Evolutionary conservation across 345 rosid species (phyloP), one percentile per base, ranked within the genome.

Genomic region (Bruguiera sexangula): DNA sequence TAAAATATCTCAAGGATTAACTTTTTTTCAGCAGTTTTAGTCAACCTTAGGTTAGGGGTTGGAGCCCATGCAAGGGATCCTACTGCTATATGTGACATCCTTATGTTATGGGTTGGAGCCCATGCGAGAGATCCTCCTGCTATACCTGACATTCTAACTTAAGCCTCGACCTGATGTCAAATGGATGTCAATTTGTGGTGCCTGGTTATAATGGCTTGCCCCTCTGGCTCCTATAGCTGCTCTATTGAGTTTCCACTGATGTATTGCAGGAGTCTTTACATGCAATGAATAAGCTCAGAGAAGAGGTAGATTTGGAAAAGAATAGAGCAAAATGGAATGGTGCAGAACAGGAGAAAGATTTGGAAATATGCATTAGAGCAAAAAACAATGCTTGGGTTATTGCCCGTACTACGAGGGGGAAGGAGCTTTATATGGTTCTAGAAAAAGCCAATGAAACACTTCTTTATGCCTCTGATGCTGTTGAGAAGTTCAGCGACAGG

Each of bases 401-500:
- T 21, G 96, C 89, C 51, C 90, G 82, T 27, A 3, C 88, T 31
- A 84, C 77, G 10, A 79, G 86, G 78, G 94, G 96, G 60, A 90
- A 88, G 79, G 97, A 92, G 81, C 93, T 95, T 66, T 89, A 84
- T 79, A 92, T 92, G 93, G 90, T 87, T 70, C 73, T 95, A 26
- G 97, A 95, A 80, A 95, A 90, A 76, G 96, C 90, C 60, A 82
- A 82, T 19, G 94, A 85, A 76, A 90, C 96, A 3, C 94, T 92
- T 73, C 92, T 92, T 51, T 91, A 90, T 76, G 90, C 98, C 56
- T 80, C 96, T n/a, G 93, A 95, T 63, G 90, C 99, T 55, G 82
- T 92, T 63, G 97, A 95, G 77, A 90, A 86, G 82, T 95, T 95
- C 80, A 90, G 98, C 82, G 84, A 85, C 86, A 89, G 97, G 97